A percentile compares a stretch with the other conserved stretches of the same genome.
These are phyloP conservation scores for Verticillium isaacii DNA, from an alignment of 2,329 filamentous ascomycete genomes.

Conservation along the genomic window DNA sequence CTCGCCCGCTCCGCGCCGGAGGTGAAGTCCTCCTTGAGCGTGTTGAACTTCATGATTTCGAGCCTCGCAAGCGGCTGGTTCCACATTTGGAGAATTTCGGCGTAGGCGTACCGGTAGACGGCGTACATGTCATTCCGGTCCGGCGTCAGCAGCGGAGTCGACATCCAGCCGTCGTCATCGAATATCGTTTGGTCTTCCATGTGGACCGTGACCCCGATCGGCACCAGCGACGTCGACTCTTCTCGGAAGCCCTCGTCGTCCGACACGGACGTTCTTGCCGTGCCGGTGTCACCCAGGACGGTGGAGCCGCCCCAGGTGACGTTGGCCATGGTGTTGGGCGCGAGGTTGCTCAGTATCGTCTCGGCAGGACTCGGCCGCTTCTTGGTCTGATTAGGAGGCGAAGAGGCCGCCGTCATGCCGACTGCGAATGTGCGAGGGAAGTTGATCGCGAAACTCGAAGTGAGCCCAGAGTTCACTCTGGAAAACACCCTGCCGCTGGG, in stretches of 20 bases:
- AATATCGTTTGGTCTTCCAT: slow-evolving; percentile 61
- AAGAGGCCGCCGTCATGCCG: slow-evolving; percentile 31
- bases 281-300: slow-evolving; percentile 38
- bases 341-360: slow-evolving; percentile 50
- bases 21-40: slow-evolving; percentile 44
- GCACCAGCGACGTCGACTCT: slow-evolving; percentile 40
- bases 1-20: slow-evolving; percentile 22
- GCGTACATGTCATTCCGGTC: slow-evolving; percentile 44
- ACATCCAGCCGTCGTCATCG: slow-evolving; percentile 64
- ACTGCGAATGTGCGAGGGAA: slow-evolving; percentile 41
- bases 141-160: slow-evolving; percentile 51
- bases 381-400: slow-evolving; percentile 34
- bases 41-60: slow-evolving; percentile 66
- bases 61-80: slow-evolving; percentile 56
- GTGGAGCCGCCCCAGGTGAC: slow-evolving; percentile 47
- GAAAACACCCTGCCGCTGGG: slow-evolving; percentile 50
- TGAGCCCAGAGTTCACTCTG: slow-evolving; percentile 50
- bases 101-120: slow-evolving; percentile 61
- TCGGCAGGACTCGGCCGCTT: slow-evolving; percentile 61
- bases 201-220: slow-evolving; percentile 45
- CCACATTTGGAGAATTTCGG: slow-evolving; percentile 67
- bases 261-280: slow-evolving; percentile 45
- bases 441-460: slow-evolving; percentile 51
- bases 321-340: slow-evolving; percentile 35
- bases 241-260: slow-evolving; percentile 48